Base-by-base conservation (phyloP, 768 basidiomycete genomes). In the Panaeolus cyanescens region DNA sequence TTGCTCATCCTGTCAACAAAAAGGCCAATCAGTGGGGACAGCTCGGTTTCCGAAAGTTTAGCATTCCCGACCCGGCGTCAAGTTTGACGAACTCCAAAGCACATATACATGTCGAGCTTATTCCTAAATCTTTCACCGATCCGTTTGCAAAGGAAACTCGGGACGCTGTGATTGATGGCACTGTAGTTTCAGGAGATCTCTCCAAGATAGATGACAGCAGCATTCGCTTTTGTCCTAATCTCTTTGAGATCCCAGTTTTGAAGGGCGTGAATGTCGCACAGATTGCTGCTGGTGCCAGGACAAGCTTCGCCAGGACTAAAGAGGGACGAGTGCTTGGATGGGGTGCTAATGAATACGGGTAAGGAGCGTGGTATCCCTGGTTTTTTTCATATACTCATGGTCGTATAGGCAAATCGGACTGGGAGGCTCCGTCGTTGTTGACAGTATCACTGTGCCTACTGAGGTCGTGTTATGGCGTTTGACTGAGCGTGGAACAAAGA, bases 301-400 rank as follows among this genome's bases (percentile, higher is more conserved):
- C 83, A 53, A 94, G 91, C 67, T 93, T 92, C 68, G 88, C 82
- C 9, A 79, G 86, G 25, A 93, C 93, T 0, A 60, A 65, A 3
- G 74, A 78, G 2, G 95, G 94, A 1, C 79, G 86, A 58, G 91
- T 96, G 9, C 82, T 98, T 19, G 93, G 88, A 0, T 96, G 92
- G 86, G 95, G 95, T 45, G 92, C 92, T 1, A 96, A 97, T 70
- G 88, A 92, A 64, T 90, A 83, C 66, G 94, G 94, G 90, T 90
- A 65, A 56, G 82, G 66, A 8, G 55, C 58, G 39, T 32, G 50
- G 50, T 32, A 9, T 31, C 39, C 55, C 12, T 28, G 31, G 8
- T 32, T 7, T n/a, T 50, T 30, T 5, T 45, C 50, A 58, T n/a
- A n/a, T 28, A 39, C 40, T 53, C 54, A 59, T 19, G 67, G 32